A percentile compares a stretch with the other conserved stretches of the same genome.
Evolutionary conservation across 495 filamentous ascomycete genomes (phyloP).

Genomic region (Wilcoxina mikolae): DNA sequence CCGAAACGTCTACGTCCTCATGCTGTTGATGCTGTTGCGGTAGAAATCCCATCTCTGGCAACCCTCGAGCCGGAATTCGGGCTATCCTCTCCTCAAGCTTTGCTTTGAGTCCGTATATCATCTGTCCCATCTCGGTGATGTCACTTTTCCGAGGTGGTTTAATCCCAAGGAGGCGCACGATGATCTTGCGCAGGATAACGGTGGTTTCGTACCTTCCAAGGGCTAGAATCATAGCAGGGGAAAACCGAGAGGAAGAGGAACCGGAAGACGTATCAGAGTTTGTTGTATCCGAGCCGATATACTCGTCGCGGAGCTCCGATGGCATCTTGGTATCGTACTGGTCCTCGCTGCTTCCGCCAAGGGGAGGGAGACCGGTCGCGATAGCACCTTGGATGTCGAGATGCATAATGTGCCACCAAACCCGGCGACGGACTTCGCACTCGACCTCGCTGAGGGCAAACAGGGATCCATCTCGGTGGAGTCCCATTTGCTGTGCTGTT

Average conservation of each 20-base stretch:
- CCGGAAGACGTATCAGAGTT: background rate
- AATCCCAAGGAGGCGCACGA: constrained; percentile 19
- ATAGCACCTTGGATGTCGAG: constrained; percentile 39
- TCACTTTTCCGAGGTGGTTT: constrained; percentile 15
- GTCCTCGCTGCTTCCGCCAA: constrained; percentile 23
- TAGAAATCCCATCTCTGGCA: constrained; percentile 26
- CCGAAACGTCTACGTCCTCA: constrained; percentile 4
- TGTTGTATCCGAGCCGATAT: constrained; percentile 11
- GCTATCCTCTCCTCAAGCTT: constrained; percentile 22
- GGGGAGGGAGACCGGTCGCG: constrained; percentile 24
- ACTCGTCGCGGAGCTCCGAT: constrained; percentile 21
- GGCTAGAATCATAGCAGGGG: constrained; percentile 24
- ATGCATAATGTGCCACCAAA: constrained; percentile 63
- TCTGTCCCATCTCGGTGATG: constrained; percentile 21
- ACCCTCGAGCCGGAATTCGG: constrained; percentile 23
- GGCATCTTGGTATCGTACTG: constrained; percentile 26
- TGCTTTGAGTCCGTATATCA: constrained; percentile 22
- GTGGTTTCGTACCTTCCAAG: constrained; percentile 22
- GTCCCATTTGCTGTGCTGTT: constrained; percentile 58
- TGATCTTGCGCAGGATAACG: constrained; percentile 15
- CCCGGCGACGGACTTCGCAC: constrained; percentile 50
- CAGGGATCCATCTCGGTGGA: constrained; percentile 53
- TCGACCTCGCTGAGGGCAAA: constrained; percentile 51
- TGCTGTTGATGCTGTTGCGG: too few species aligned
- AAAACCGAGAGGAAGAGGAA: constrained; percentile 5